These are phyloP conservation scores for Cupressus sempervirens DNA, from an alignment of 75 land plant species.

Conservation along the genomic window DNA sequence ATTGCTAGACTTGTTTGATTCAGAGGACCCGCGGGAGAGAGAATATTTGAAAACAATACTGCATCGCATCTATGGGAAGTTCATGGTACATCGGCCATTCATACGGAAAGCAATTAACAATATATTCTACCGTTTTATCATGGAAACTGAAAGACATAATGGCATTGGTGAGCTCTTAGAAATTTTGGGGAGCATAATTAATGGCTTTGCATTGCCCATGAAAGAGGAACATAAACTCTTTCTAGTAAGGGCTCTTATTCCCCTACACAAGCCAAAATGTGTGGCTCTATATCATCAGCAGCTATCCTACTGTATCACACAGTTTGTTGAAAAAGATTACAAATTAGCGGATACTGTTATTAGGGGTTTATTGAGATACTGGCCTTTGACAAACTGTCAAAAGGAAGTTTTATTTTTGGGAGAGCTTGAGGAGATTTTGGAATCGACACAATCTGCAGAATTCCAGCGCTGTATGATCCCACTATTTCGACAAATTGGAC, in stretches of 20 bases:
- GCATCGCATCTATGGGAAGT: constrained; percentile 73
- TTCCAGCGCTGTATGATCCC: constrained; percentile 83
- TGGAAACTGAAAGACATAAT: constrained; percentile 68
- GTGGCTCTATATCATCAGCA: constrained; percentile 55
- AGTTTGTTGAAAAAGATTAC: constrained; percentile 72
- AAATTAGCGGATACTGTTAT: constrained; percentile 68
- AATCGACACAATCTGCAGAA: constrained; percentile 66
- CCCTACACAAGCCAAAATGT: constrained; percentile 65
- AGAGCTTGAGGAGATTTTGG: constrained; percentile 70
- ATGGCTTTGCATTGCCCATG: constrained; percentile 76
- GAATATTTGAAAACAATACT: constrained; percentile 72
- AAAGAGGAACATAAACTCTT: constrained; percentile 72
- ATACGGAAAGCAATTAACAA: constrained; percentile 70
- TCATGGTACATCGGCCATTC: constrained; percentile 76
- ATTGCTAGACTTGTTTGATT: constrained; percentile 60
- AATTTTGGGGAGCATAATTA: constrained; percentile 75
- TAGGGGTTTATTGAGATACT: constrained; percentile 67
- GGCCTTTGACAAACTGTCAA: constrained; percentile 72
- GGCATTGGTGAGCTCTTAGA: constrained; percentile 69
- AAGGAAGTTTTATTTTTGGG: constrained; percentile 69
- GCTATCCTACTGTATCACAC: constrained; percentile 59
- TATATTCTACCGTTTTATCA: constrained; percentile 61
- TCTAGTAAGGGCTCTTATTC: constrained; percentile 56
- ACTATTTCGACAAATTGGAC: constrained; percentile 61
- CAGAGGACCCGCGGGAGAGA: constrained; percentile 70